Evolutionary conservation across 352 stramenopile genomes (phyloP).

Genomic region (Phytophthora quininea): DNA sequence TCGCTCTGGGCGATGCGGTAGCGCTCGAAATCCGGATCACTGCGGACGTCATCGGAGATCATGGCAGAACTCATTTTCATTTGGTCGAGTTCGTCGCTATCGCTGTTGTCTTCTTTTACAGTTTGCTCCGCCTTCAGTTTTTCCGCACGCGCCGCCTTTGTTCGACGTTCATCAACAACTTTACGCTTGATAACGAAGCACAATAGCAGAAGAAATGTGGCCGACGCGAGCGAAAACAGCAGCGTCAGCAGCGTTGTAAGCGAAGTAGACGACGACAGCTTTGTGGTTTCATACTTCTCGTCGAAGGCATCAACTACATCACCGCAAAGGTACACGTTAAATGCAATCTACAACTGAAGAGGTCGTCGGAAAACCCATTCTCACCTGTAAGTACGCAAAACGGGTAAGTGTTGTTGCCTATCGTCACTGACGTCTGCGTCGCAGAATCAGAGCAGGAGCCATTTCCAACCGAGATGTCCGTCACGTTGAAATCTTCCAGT

Average conservation of each 20-base stretch:
- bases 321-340: neutral
- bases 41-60: slow-evolving; percentile 57
- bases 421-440: slow-evolving; percentile 10
- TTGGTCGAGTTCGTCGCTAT: slow-evolving; percentile 31
- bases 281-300: slow-evolving; percentile 21
- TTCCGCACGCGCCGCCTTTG: slow-evolving; percentile 19
- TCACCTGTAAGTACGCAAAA: slow-evolving; percentile 38
- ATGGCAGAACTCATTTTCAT: slow-evolving; percentile 30
- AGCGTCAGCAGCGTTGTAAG: slow-evolving; percentile 28
- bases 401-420: slow-evolving; percentile 26
- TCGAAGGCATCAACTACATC: slow-evolving; percentile 23
- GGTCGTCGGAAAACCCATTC: neutral
- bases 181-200: slow-evolving; percentile 35
- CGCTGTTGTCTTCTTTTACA: slow-evolving; percentile 19
- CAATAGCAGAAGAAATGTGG: slow-evolving; percentile 26
- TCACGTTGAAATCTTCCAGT: slow-evolving; percentile 31
- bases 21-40: slow-evolving; percentile 47
- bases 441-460: slow-evolving; percentile 17
- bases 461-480: slow-evolving; percentile 7
- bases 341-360: neutral
- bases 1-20: slow-evolving; percentile 59
- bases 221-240: slow-evolving; percentile 23
- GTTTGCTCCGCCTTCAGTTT: slow-evolving; percentile 23
- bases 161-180: slow-evolving; percentile 30
- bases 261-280: slow-evolving; percentile 28